Evolutionary conservation across 345 rosid genomes (phyloP).

Genomic region (Citrus cavaleriei): DNA sequence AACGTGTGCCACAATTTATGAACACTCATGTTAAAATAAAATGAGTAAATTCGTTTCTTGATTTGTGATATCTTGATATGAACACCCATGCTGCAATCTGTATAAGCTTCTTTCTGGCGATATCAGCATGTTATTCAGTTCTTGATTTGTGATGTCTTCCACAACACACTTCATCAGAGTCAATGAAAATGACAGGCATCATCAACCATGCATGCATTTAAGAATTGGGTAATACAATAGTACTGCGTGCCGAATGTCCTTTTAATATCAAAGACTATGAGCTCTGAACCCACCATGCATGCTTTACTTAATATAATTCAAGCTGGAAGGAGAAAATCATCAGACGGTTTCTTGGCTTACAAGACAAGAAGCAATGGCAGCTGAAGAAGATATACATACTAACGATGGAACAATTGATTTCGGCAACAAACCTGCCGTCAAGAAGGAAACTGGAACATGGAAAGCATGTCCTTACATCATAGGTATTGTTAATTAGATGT

Average conservation of each 20-base stretch:
- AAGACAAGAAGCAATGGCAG: slow-evolving; percentile 19
- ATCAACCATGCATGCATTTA: background rate
- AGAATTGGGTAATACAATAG: slow-evolving; percentile 17
- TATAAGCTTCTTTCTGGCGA: no score
- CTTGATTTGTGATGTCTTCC: no score
- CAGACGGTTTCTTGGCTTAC: background rate
- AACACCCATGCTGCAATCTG: no score
- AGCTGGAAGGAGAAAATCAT: background rate
- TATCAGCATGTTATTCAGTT: no score
- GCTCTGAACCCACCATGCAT: background rate
- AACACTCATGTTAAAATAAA: background rate
- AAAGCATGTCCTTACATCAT: slow-evolving; percentile 40
- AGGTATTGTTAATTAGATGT: slow-evolving; percentile 15
- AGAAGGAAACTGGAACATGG: slow-evolving; percentile 38
- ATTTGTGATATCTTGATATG: background rate
- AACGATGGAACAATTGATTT: slow-evolving; percentile 37
- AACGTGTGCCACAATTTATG: slow-evolving; percentile 18
- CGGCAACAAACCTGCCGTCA: slow-evolving; percentile 29
- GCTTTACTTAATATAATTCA: background rate
- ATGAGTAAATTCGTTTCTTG: background rate
- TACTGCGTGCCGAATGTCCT: slow-evolving; percentile 21
- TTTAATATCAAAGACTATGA: background rate
- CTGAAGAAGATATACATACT: slow-evolving; percentile 20
- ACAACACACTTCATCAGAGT: background rate
- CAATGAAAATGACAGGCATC: slow-evolving; percentile 9